Evolutionary conservation across 2,329 filamentous ascomycete species (phyloP).

Genomic region (Nothophoma quercina): DNA sequence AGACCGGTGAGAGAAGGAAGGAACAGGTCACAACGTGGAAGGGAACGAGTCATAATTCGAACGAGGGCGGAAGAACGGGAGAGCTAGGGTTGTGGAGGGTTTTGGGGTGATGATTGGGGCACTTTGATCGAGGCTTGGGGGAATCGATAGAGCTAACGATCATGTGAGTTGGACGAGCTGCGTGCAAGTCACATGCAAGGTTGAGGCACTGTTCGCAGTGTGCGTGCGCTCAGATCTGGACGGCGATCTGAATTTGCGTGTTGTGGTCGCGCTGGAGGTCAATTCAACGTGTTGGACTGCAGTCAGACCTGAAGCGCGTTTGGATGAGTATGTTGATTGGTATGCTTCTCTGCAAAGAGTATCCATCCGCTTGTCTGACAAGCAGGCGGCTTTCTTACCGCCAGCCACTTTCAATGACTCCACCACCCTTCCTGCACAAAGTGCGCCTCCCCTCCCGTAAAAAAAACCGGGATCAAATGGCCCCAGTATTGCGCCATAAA

Average conservation of each 20-base stretch:
- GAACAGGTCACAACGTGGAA: neutral
- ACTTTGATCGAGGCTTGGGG: neutral
- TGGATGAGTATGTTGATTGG: slow-evolving; percentile 13
- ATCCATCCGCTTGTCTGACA: no score
- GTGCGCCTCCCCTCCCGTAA: neutral
- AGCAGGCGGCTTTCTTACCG: slow-evolving; percentile 9
- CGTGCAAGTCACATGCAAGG: neutral
- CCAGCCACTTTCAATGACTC: neutral
- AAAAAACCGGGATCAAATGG: slow-evolving; percentile 3
- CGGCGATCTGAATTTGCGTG: neutral
- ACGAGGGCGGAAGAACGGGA: neutral
- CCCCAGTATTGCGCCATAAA: slow-evolving; percentile 15
- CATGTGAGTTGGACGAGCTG: slow-evolving; percentile 3
- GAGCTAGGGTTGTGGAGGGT: neutral
- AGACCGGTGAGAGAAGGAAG: neutral
- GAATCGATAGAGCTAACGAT: neutral
- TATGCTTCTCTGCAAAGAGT: neutral
- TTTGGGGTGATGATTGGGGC: neutral
- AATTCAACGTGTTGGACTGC: no score
- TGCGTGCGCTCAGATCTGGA: neutral
- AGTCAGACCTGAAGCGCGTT: neutral
- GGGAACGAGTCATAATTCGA: slow-evolving; percentile 5
- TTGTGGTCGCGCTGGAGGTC: neutral
- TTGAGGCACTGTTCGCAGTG: neutral
- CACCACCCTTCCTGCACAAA: neutral